A percentile compares a stretch with the other conserved stretches of the same genome.
These are phyloP conservation scores for Megacollybia marginata DNA, from an alignment of 768 basidiomycete species.

Conservation along the genomic window DNA sequence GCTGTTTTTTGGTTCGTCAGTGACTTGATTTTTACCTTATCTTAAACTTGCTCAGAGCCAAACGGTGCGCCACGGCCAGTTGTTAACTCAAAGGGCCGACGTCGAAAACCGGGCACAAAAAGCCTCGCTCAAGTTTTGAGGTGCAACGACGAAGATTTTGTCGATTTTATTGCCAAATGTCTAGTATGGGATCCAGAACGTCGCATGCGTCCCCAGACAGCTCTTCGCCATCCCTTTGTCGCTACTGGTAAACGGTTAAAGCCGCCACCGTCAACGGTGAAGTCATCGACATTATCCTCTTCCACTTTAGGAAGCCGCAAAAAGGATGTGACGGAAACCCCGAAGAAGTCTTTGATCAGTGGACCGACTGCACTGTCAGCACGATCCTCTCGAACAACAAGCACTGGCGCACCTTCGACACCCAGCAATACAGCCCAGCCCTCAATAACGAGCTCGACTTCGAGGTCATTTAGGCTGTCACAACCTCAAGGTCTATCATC, in stretches of 20 bases:
- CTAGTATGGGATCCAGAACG: slow-evolving; percentile 98
- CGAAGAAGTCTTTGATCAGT: slow-evolving; percentile 86
- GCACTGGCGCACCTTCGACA: slow-evolving; percentile 46
- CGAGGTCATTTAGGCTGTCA: slow-evolving; percentile 60
- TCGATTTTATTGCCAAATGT: slow-evolving; percentile 96
- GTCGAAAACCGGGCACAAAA: slow-evolving; percentile 87
- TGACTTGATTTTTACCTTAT: background rate
- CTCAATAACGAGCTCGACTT: slow-evolving; percentile 50
- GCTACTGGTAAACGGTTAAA: slow-evolving; percentile 55
- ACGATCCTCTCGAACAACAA: slow-evolving; percentile 54
- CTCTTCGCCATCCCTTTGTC: slow-evolving; percentile 87
- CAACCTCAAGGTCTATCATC: slow-evolving; percentile 64
- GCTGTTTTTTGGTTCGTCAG: slow-evolving; percentile 83
- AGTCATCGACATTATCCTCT: slow-evolving; percentile 51
- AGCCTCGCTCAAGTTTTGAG: slow-evolving; percentile 83
- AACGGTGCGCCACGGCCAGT: slow-evolving; percentile 90
- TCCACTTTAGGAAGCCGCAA: slow-evolving; percentile 44
- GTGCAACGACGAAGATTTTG: slow-evolving; percentile 89
- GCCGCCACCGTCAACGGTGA: slow-evolving; percentile 39
- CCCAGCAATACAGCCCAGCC: slow-evolving; percentile 49
- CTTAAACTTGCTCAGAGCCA: slow-evolving; percentile 49
- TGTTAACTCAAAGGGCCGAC: slow-evolving; percentile 92
- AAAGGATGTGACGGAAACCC: slow-evolving; percentile 57
- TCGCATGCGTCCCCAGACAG: slow-evolving; percentile 88
- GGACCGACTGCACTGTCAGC: slow-evolving; percentile 85